A percentile compares a stretch with the other conserved stretches of the same genome.
These are phyloP conservation scores for Dactylonectria estremocensis DNA, from an alignment of 2,329 filamentous ascomycete genomes.

Conservation along the genomic window DNA sequence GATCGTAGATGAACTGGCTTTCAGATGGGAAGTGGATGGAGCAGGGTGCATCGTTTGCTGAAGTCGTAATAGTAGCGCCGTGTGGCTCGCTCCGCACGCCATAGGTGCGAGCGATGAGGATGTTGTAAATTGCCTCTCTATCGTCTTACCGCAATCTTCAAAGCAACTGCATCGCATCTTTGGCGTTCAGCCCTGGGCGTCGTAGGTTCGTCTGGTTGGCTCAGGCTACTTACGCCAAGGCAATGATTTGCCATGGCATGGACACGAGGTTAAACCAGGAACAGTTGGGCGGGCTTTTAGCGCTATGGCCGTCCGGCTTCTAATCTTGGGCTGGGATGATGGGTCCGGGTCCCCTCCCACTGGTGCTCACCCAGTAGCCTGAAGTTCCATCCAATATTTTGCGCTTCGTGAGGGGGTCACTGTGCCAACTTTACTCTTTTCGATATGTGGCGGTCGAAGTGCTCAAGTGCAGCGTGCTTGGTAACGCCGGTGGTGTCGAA, in stretches of 20 bases:
- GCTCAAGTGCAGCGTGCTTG: neutral
- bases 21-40: neutral
- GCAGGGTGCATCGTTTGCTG: slow-evolving; percentile 10
- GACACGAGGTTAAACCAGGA: slow-evolving; percentile 24
- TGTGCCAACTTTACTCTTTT: neutral
- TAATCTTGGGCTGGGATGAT: slow-evolving; percentile 20
- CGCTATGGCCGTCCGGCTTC: slow-evolving; percentile 29
- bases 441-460: slow-evolving; percentile 26
- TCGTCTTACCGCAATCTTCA: neutral
- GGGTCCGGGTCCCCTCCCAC: neutral
- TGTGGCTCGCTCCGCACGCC: slow-evolving; percentile 26
- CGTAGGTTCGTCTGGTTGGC: neutral
- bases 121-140: slow-evolving; percentile 6
- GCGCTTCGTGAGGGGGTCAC: neutral
- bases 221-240: neutral
- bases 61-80: slow-evolving; percentile 29
- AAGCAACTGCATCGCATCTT: neutral
- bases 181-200: neutral
- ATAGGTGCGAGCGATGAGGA: slow-evolving; percentile 22
- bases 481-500: neutral
- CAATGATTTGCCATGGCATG: slow-evolving; percentile 8
- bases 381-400: slow-evolving; percentile 13
- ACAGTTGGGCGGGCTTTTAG: slow-evolving; percentile 18
- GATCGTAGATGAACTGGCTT: slow-evolving; percentile 2
- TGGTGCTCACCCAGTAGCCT: neutral